phyloP scores from a whole-genome alignment of 306 rosid species.

The Begonia peltatifolia region DNA sequence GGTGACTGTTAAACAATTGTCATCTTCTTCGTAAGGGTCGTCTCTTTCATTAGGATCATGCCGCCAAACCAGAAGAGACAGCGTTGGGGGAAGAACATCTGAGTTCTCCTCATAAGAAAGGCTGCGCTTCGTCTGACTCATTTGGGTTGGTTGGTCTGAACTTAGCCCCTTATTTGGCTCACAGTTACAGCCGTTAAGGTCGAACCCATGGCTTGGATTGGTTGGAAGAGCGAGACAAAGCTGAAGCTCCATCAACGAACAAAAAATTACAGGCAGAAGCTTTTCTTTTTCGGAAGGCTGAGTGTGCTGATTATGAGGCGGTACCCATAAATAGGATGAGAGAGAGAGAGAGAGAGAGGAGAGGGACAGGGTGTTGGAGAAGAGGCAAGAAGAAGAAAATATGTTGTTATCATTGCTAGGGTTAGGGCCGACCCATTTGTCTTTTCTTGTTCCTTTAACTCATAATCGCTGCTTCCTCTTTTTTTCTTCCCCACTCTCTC shows the following conservation, averaged over 20 bases:
- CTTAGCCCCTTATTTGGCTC: neutral
- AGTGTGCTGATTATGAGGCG: too few relatives aligned
- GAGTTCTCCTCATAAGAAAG: too few relatives aligned
- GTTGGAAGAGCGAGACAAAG: slow-evolving; percentile 51
- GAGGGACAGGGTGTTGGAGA: slow-evolving; percentile 41
- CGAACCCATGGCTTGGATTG: slow-evolving; percentile 9
- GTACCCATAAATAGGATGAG: neutral
- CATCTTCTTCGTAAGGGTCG: slow-evolving; percentile 7
- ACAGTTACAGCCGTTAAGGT: slow-evolving; percentile 10
- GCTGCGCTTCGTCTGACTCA: neutral
- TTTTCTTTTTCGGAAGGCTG: neutral
- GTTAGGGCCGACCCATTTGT: slow-evolving; percentile 37
- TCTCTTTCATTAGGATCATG: slow-evolving; percentile 22
- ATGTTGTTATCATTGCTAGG: slow-evolving; percentile 41
- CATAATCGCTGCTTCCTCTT: slow-evolving; percentile 2
- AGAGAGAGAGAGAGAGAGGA: slow-evolving; percentile 10
- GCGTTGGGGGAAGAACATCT: slow-evolving; percentile 26
- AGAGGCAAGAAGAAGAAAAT: slow-evolving; percentile 13
- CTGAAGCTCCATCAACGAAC: slow-evolving; percentile 61
- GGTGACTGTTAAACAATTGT: too few relatives aligned
- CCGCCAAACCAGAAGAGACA: slow-evolving; percentile 49
- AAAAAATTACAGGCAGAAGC: slow-evolving; percentile 9
- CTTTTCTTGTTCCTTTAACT: slow-evolving; percentile 7
- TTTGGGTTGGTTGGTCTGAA: slow-evolving; percentile 8
- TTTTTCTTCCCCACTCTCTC: slow-evolving; percentile 1